phyloP scores from a whole-genome alignment of 768 basidiomycete genomes.

The Lentinula detonsa region DNA sequence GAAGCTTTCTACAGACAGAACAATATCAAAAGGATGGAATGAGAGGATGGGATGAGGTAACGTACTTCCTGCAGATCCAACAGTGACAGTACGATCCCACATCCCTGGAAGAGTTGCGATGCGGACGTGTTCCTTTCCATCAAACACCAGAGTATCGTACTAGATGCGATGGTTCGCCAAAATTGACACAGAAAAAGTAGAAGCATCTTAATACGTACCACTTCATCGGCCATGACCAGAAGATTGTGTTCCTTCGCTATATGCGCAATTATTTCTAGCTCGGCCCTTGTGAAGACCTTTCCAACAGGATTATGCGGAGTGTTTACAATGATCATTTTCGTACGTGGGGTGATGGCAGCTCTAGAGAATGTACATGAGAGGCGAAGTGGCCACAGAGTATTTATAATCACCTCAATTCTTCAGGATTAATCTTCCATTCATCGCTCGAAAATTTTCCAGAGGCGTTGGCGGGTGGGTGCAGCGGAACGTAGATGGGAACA shows the following conservation, averaged over 20 bases:
- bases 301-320: constrained; percentile 98
- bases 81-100: constrained; percentile 98
- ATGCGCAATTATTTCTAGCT: constrained; percentile 80
- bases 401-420: constrained; percentile 65
- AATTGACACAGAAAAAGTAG: neutral
- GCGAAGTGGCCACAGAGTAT: constrained; percentile 3
- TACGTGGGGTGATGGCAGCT: constrained; percentile 76
- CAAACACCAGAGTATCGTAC: constrained; percentile 94
- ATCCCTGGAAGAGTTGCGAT: constrained; percentile 92
- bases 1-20: constrained; percentile 70
- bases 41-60: constrained; percentile 1
- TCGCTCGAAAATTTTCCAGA: constrained; percentile 46
- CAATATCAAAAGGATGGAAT: neutral
- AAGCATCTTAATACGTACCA: constrained; percentile 47
- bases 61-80: constrained; percentile 92
- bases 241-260: constrained; percentile 91
- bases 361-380: constrained; percentile 18
- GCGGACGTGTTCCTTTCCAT: constrained; percentile 83
- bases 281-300: constrained; percentile 84
- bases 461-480: constrained; percentile 74
- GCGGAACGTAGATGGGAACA: constrained; percentile 87
- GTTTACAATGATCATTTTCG: constrained; percentile 94
- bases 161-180: constrained; percentile 20
- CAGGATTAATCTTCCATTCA: constrained; percentile 89
- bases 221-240: constrained; percentile 93